Percentiles rank a stretch among this genome's conserved stretches.
Evolutionary conservation across 345 rosid species (phyloP).

Genomic region (Noccaea caerulescens): DNA sequence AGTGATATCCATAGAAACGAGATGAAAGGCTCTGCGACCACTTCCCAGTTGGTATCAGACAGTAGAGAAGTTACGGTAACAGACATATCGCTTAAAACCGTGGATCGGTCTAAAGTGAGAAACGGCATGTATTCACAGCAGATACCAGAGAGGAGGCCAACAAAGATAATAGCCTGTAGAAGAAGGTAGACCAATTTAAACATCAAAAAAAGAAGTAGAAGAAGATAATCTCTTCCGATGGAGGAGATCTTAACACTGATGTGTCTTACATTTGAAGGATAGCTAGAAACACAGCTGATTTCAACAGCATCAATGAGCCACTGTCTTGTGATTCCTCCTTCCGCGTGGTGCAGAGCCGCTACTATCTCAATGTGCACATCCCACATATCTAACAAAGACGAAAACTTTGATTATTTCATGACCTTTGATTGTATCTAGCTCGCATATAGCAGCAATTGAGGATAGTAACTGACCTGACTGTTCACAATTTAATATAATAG

Average conservation of each 20-base stretch:
- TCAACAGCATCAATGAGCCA: constrained; percentile 86
- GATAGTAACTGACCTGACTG: constrained; percentile 60
- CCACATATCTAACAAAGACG: constrained; percentile 68
- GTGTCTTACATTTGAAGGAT: constrained; percentile 79
- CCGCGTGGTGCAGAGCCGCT: constrained; percentile 68
- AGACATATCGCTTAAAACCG: constrained; percentile 68
- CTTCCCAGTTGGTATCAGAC: constrained; percentile 62
- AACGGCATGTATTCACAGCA: constrained; percentile 91
- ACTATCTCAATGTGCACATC: constrained; percentile 67
- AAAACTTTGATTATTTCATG: not conserved
- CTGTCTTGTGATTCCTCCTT: constrained; percentile 73
- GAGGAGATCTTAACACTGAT: constrained; percentile 1
- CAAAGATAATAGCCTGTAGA: constrained; percentile 64
- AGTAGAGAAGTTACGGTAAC: constrained; percentile 71
- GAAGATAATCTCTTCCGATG: not conserved
- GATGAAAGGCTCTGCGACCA: constrained; percentile 54
- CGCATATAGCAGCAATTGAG: not conserved
- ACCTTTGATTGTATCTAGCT: constrained; percentile 21
- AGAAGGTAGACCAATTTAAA: constrained; percentile 9
- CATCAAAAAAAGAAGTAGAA: not conserved
- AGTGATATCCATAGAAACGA: constrained; percentile 61
- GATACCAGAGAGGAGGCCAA: constrained; percentile 79
- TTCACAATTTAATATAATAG: constrained; percentile 60
- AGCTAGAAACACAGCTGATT: constrained; percentile 77
- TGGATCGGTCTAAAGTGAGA: constrained; percentile 59